Conservation (phyloP, 345 rosid genomes). For the Cardamine occulta region DNA sequence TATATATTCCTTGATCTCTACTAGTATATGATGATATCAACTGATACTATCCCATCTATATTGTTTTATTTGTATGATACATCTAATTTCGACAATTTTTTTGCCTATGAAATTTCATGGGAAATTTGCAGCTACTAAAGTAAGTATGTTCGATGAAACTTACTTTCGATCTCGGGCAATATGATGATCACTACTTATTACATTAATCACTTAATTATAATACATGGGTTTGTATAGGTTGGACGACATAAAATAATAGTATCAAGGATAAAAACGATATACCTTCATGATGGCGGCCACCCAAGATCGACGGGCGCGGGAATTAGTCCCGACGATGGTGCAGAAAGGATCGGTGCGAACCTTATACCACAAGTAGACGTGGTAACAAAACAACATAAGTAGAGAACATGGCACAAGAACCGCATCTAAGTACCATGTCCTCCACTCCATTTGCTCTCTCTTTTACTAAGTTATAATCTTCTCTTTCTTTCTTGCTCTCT, state of each 20-base stretch:
- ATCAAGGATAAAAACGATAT: neutral
- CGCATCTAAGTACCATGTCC: slow-evolving; percentile 66
- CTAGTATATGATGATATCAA: neutral
- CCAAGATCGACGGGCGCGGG: slow-evolving; percentile 71
- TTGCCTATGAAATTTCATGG: neutral
- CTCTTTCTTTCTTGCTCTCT: slow-evolving; percentile 13
- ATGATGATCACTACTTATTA: neutral
- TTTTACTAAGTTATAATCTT: neutral
- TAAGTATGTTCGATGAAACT: neutral
- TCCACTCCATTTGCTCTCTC: slow-evolving; percentile 44
- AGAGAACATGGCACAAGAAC: slow-evolving; percentile 71
- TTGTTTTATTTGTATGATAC: neutral
- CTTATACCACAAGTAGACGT: slow-evolving; percentile 71
- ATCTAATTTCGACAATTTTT: neutral
- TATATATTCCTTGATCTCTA: neutral
- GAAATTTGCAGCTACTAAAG: neutral
- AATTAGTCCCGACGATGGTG: slow-evolving; percentile 79
- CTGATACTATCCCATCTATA: neutral
- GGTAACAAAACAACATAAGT: slow-evolving; percentile 54
- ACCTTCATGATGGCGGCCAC: slow-evolving; percentile 88
- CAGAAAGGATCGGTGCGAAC: slow-evolving; percentile 71
- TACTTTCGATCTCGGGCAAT: neutral
- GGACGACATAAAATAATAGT: neutral
- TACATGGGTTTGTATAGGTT: neutral
- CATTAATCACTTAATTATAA: neutral